Evolutionary conservation across 495 filamentous ascomycete species (phyloP).

Genomic region (Talaromyces proteolyticus): DNA sequence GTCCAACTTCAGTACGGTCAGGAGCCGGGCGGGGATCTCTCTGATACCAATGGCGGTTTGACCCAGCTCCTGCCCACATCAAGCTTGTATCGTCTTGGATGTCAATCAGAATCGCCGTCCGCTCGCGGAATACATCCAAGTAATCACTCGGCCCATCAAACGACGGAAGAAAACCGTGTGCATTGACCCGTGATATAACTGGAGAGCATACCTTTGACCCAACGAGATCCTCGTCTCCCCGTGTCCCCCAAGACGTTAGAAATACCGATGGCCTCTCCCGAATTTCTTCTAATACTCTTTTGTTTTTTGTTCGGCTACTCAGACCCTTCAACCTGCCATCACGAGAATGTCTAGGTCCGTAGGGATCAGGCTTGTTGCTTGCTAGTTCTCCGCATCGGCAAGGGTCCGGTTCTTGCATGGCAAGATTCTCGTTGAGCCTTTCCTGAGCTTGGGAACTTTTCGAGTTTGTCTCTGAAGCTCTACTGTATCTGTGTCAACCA

Average conservation of each 20-base stretch:
- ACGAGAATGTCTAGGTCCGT: not conserved
- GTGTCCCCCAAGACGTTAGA: not conserved
- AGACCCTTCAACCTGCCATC: not conserved
- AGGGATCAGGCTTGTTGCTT: not conserved
- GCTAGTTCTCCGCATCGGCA: not conserved
- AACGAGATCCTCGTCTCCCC: constrained; percentile 12
- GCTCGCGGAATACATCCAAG: not conserved
- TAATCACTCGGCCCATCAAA: constrained; percentile 17
- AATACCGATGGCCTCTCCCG: not conserved
- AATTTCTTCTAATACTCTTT: not conserved
- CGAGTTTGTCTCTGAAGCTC: too few species aligned
- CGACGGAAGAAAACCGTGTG: constrained; percentile 21
- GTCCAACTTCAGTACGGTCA: constrained; percentile 1
- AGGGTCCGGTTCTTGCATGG: too few species aligned
- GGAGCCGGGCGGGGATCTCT: constrained; percentile 5
- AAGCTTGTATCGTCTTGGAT: not conserved
- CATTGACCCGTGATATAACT: constrained; percentile 22
- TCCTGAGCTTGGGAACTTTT: too few species aligned
- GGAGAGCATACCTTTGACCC: constrained; percentile 17
- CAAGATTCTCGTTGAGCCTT: too few species aligned
- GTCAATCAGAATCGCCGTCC: not conserved
- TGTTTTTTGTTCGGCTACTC: not conserved
- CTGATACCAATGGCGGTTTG: constrained; percentile 2
- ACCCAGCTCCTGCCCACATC: not conserved
- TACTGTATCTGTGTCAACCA: not conserved